A percentile compares a stretch with the other conserved stretches of the same genome.
These are phyloP conservation scores for Lactarius indigo DNA, from an alignment of 768 basidiomycete species.

Conservation along the genomic window DNA sequence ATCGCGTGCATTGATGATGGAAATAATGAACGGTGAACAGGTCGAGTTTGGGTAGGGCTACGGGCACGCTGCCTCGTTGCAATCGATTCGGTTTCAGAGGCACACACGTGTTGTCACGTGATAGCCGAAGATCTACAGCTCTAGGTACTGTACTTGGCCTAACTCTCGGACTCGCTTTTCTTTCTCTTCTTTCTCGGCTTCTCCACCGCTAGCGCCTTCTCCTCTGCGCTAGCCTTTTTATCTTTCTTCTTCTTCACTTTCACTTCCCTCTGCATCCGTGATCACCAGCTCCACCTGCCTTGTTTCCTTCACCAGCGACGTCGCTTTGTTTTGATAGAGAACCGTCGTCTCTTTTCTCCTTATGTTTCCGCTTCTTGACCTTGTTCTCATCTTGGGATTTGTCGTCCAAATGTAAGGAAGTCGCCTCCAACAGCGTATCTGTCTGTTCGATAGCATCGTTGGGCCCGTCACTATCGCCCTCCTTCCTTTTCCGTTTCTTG, in stretches of 20 bases:
- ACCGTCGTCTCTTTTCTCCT: slow-evolving; percentile 1
- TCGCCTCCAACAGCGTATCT: background rate
- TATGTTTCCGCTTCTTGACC: slow-evolving; percentile 24
- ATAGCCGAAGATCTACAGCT: background rate
- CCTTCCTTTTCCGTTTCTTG: slow-evolving; percentile 31
- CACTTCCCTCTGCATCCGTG: background rate
- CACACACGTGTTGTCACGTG: slow-evolving; percentile 23
- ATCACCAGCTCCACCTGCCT: background rate
- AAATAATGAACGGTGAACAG: slow-evolving; percentile 7
- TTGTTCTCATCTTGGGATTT: background rate
- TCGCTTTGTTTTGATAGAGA: background rate
- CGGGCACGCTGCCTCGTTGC: background rate
- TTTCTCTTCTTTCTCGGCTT: slow-evolving; percentile 14
- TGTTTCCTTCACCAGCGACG: background rate
- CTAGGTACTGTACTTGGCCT: background rate
- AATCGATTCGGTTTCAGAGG: slow-evolving; percentile 29
- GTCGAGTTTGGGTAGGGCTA: slow-evolving; percentile 16
- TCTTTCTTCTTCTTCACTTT: background rate
- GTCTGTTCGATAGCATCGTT: background rate
- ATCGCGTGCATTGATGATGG: slow-evolving; percentile 44
- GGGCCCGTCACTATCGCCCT: slow-evolving; percentile 17
- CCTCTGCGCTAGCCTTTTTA: background rate
- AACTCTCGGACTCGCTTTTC: background rate
- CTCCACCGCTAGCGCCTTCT: background rate
- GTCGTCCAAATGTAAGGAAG: background rate